phyloP scores from a whole-genome alignment of 2,329 filamentous ascomycete species.

The Neoarthrinium moseri region DNA sequence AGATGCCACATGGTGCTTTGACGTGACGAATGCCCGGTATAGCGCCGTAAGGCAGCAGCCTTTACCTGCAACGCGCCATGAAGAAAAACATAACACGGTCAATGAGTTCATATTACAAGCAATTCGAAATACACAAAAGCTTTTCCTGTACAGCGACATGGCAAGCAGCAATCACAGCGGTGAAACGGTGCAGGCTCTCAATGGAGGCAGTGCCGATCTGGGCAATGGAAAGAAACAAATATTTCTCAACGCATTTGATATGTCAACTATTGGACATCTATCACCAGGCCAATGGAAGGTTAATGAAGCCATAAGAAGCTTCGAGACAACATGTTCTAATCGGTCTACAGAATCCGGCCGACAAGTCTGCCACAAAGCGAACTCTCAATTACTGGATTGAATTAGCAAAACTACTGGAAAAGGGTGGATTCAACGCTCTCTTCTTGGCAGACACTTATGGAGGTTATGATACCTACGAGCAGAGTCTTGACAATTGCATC shows the following conservation, averaged over 20 bases:
- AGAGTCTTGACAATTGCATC: conserved; percentile 59
- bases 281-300: conserved; percentile 69
- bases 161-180: no score
- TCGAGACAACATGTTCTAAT: neutral
- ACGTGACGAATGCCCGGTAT: no score
- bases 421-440: conserved; percentile 61
- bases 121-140: no score
- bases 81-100: no score
- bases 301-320: conserved; percentile 8
- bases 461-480: conserved; percentile 62
- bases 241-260: conserved; percentile 64
- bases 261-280: conserved; percentile 63
- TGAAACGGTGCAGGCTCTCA: neutral
- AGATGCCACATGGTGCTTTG: no score
- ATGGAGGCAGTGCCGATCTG: neutral
- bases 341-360: conserved; percentile 50
- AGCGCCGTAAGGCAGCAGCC: no score
- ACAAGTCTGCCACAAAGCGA: conserved; percentile 60
- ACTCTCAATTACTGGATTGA: conserved; percentile 63
- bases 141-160: no score
- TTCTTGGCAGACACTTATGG: conserved; percentile 68
- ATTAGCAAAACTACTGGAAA: conserved; percentile 60
- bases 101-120: no score
- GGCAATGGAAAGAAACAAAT: conserved; percentile 48
- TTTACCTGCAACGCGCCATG: no score